Base-by-base conservation (phyloP, 257 asterid species). In the Gardenia jasminoides region DNA sequence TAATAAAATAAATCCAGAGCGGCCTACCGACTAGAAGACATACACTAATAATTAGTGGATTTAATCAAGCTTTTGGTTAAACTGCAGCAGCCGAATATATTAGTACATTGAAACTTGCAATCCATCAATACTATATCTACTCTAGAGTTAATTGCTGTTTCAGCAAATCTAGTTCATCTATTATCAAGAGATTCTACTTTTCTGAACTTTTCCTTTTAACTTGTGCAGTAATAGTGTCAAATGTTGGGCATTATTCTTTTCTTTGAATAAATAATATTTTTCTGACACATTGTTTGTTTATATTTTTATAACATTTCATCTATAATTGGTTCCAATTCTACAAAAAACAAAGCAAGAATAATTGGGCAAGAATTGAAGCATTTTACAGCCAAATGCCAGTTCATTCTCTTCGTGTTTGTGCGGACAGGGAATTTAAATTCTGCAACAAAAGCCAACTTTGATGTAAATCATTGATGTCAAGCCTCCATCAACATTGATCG, bases 81-180 rank as follows among this genome's bases (percentile, higher is more conserved):
- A 28, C 66, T 50, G 76, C 54, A 50, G 52, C 6, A 31, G 67
- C 67, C 50, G 77, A 64, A 73, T 54, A 73, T 54, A 52, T 73
- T 52, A 36, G 41, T 36, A 39, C 56, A 59, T 59, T 41, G 78
- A 59, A 75, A 75, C 17, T 75, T 44, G 58, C 41, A 75, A 48
- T 43, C 8, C 59, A 41, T 50, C 66, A 30, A 19, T 19, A 52
- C 20, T 73, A 17, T 54, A 15, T 8, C 16, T 54, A 54, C 61
- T 52, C 15, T 52, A 13, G 61, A 54, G 61, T 16, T 54, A 54
- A 54, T 13, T 54, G 24, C 61, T 54, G 61, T 54, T 54, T 7
- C 20, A 10, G 30, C 33, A 24, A 24, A 61, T 61, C 33, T 61
- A 16, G 16, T n/a, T 61, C n/a, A 8, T 24, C 16, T n/a, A 61